These are phyloP conservation scores for Gastrodia elata DNA, from an alignment of 106 monocot species.

Conservation along the genomic window DNA sequence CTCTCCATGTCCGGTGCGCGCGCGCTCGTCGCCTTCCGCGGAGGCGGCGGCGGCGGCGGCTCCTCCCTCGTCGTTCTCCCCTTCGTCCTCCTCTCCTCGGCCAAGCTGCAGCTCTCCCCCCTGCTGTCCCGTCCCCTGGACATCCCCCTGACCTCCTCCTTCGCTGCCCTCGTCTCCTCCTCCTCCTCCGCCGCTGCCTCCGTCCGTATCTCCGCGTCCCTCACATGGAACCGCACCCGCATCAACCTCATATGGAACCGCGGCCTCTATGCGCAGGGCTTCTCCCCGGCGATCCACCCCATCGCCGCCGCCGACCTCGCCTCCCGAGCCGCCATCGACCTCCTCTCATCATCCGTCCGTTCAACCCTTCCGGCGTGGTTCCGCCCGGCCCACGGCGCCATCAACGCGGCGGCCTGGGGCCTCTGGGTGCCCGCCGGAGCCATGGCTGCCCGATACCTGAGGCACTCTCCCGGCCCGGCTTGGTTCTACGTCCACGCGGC, in stretches of 20 bases:
- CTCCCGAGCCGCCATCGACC: slow-evolving; percentile 53
- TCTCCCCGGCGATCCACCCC: slow-evolving; percentile 86
- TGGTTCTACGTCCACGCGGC: slow-evolving; percentile 83
- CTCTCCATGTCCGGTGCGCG: slow-evolving; percentile 63
- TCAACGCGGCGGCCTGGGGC: slow-evolving; percentile 72
- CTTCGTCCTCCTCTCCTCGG: slow-evolving; percentile 58
- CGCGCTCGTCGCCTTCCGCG: slow-evolving; percentile 55
- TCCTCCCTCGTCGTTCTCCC: slow-evolving; percentile 52
- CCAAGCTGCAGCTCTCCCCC: slow-evolving; percentile 64
- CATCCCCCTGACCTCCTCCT: slow-evolving; percentile 35
- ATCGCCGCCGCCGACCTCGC: slow-evolving; percentile 45
- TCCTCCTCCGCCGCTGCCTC: slow-evolving; percentile 32
- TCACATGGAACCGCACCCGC: slow-evolving; percentile 47
- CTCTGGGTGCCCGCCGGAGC: slow-evolving; percentile 53
- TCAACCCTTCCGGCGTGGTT: slow-evolving; percentile 15
- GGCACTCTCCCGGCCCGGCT: slow-evolving; percentile 46
- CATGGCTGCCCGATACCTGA: slow-evolving; percentile 54
- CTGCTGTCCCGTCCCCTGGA: slow-evolving; percentile 49
- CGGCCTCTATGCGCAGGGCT: slow-evolving; percentile 78
- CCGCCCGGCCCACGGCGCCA: slow-evolving; percentile 29
- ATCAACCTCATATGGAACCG: slow-evolving; percentile 84
- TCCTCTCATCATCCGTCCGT: slow-evolving; percentile 22
- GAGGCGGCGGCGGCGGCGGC: slow-evolving; percentile 56
- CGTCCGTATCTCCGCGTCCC: slow-evolving; percentile 37
- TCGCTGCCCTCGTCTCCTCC: slow-evolving; percentile 13